Base-by-base conservation (phyloP, 768 basidiomycete genomes). In the Mycena indigotica region DNA sequence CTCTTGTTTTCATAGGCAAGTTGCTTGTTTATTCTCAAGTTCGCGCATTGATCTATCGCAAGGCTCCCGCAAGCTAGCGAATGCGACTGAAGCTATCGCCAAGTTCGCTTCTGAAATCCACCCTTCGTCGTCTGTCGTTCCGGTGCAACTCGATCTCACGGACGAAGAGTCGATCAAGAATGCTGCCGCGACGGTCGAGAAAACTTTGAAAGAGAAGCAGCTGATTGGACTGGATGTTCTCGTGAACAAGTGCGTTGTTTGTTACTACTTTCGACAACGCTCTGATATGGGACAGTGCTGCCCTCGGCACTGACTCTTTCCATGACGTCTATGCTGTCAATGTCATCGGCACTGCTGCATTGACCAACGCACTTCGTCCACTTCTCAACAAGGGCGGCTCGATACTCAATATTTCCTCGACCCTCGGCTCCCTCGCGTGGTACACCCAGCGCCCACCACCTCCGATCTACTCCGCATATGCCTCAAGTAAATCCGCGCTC, bases 381-480 rank as follows among this genome's bases (percentile, higher is more conserved):
- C 51, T 61, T 3, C 5, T 61, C 6, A 53, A 45, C 48, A 46
- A 53, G 21, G 48, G 48, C 35, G 55, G 55, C 12, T 48, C 60
- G 25, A 57, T 60, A 28, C 5, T 59, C 23, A 59, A 59, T 53
- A 55, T 59, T 40, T 59, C 58, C 4, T 59, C 58, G 17, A 17
- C 2, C 0, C 29, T 60, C 15, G 59, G 59, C 5, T 55, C 54
- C 3, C 21, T 60, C 6, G 3, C 21, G 1, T 10, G 30, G 38
- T 17, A 48, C 44, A 41, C 25, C 10, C n/a, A 55, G 16, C 40
- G 40, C 8, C 50, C 53, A 12, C 24, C 23, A 17, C 54, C 38
- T 10, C 53, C 39, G 3, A 2, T 46, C 12, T 25, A 16, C 26
- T 26, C 25, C 1, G 28, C 55, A 2, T 61, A 61, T 39, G 38